A percentile compares a stretch with the other conserved stretches of the same genome.
phyloP scores from a whole-genome alignment of 2,329 filamentous ascomycete genomes.

The Colletotrichum agaves region DNA sequence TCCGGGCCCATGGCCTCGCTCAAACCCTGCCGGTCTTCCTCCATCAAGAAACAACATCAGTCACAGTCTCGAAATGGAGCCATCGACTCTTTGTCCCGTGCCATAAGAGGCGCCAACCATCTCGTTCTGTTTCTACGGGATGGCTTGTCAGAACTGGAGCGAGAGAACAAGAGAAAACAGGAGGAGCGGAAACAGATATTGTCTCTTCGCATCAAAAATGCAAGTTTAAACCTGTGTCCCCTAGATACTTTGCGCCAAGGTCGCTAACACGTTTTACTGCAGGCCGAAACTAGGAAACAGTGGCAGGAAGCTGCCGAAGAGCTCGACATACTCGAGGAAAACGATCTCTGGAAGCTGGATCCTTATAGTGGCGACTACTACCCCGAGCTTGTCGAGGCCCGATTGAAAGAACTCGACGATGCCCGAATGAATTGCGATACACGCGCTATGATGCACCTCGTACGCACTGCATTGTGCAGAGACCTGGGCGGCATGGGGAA shows the following conservation, averaged over 20 bases:
- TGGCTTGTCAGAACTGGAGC: slow-evolving; percentile 62
- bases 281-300: slow-evolving; percentile 76
- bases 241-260: not conserved
- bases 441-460: slow-evolving; percentile 79
- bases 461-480: slow-evolving; percentile 83
- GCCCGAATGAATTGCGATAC: slow-evolving; percentile 79
- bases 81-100: slow-evolving; percentile 42
- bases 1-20: slow-evolving; percentile 10
- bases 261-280: slow-evolving; percentile 17
- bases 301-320: slow-evolving; percentile 82
- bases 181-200: slow-evolving; percentile 72
- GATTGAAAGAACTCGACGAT: slow-evolving; percentile 78
- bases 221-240: slow-evolving; percentile 51
- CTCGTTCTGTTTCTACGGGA: slow-evolving; percentile 61
- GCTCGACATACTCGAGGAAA: slow-evolving; percentile 82
- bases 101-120: slow-evolving; percentile 53
- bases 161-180: slow-evolving; percentile 55
- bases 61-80: slow-evolving; percentile 19
- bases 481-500: slow-evolving; percentile 90
- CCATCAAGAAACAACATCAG: slow-evolving; percentile 29
- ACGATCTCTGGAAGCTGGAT: slow-evolving; percentile 83
- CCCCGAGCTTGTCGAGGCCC: slow-evolving; percentile 72
- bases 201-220: slow-evolving; percentile 72
- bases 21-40: slow-evolving; percentile 25
- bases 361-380: slow-evolving; percentile 75